Base-by-base conservation (phyloP, 768 basidiomycete genomes). In the Boletus subcaerulescens region DNA sequence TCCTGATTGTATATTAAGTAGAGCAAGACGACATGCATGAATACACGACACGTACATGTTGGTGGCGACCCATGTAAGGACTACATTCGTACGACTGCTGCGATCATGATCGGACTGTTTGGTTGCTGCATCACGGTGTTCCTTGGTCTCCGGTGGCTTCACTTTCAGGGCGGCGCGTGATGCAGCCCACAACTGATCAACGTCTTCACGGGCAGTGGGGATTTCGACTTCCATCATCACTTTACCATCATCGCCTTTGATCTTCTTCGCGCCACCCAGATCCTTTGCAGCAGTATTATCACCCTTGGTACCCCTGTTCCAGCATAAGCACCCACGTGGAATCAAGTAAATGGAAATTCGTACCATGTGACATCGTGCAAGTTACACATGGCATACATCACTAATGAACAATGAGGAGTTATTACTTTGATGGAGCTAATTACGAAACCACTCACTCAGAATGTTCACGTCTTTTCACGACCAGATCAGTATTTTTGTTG, bases 321-420 rank as follows among this genome's bases (percentile, higher is more conserved):
- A 44, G 10, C 17, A n/a, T 66, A 24, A 66, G 54, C 15, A 3
- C 17, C 29, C 17, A 38, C 5, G 22, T 15, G 42, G 15, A 44
- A 32, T 20, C 10, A 38, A 44, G 26, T 40, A 24, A 39, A 43
- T 20, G 26, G 38, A 18, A 44, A 12, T n/a, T 55, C 68, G n/a
- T 59, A 74, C 75, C 87, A 90, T 32, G 87, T 88, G 43, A 94
- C 90, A 66, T 93, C 91, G 71, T 93, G 91, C 60, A 91, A 66
- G 68, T 91, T 91, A 75, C 93, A 97, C 82, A 95, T 93, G 31
- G 92, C 91, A 66, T 95, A 95, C 80, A 92, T 95, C 83, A 94
- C 83, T 79, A 55, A 50, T 43, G 53, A 45, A 24, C 7, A n/a
- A 39, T 43, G 32, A 44, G 40, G 18, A 31, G 17, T 42, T 55